Percentiles rank a stretch among this genome's conserved stretches.
phyloP scores from a whole-genome alignment of 1,284 basidiomycete species.

The Microbotryomycetes sp. region DNA sequence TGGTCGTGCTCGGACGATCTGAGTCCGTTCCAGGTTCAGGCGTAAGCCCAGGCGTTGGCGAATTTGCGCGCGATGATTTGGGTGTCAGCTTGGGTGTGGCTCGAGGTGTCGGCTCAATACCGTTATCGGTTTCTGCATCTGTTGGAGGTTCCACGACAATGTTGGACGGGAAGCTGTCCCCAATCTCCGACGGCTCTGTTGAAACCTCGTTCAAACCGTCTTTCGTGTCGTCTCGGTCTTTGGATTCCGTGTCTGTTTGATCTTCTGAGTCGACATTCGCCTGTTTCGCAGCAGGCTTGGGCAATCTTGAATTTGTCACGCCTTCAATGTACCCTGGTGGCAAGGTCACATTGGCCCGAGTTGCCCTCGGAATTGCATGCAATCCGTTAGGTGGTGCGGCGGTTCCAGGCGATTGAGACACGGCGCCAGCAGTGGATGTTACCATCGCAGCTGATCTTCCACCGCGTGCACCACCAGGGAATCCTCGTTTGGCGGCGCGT shows the following conservation, averaged over 20 bases:
- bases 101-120: background rate
- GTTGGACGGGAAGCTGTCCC: background rate
- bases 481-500: background rate
- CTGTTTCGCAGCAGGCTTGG: background rate
- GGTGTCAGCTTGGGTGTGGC: background rate
- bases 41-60: background rate
- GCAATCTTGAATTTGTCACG: slow-evolving; percentile 18
- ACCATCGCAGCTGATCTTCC: background rate
- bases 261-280: background rate
- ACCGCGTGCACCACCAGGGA: background rate
- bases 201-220: background rate
- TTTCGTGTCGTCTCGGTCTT: background rate
- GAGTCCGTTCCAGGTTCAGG: background rate
- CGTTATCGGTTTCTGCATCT: background rate
- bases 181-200: background rate
- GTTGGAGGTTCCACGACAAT: background rate
- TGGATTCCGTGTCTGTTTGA: background rate
- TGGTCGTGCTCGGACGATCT: background rate
- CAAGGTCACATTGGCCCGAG: slow-evolving; percentile 21
- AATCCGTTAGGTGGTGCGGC: background rate
- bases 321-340: slow-evolving; percentile 26
- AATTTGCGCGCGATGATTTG: background rate
- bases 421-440: background rate
- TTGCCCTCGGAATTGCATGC: too few relatives aligned
- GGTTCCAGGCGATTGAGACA: background rate